Percentiles rank a stretch among this genome's conserved stretches.
Evolutionary conservation across 148 eudicot species (phyloP).

Genomic region (Tetragonia tetragonoides): DNA sequence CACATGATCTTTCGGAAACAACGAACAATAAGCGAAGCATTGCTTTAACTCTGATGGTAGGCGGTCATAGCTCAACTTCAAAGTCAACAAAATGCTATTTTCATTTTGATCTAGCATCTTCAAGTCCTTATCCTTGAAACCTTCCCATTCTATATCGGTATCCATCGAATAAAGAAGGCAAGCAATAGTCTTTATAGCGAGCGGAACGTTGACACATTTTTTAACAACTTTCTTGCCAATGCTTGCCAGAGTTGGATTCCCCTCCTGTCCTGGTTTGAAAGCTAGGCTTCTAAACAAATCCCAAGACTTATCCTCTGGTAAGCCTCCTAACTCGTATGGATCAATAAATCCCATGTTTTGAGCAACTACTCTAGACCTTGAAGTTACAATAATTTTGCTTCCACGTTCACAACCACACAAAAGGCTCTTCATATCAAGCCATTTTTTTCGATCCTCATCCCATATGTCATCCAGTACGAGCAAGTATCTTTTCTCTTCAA

Average conservation of each 20-base stretch:
- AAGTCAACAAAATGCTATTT: background rate
- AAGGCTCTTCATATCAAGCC: background rate
- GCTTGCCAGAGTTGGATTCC: background rate
- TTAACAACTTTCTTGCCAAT: background rate
- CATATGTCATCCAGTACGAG: slow-evolving; percentile 13
- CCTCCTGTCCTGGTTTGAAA: slow-evolving; percentile 1
- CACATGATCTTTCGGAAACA: no score
- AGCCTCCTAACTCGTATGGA: background rate
- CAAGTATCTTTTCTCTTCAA: slow-evolving; percentile 1
- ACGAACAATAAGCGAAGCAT: no score
- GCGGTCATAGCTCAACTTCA: background rate
- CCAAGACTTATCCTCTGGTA: slow-evolving; percentile 7
- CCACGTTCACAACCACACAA: background rate
- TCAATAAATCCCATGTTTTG: background rate
- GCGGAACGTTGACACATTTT: slow-evolving; percentile 1
- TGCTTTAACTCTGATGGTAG: background rate
- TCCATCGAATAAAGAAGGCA: slow-evolving; percentile 15
- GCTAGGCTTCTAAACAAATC: background rate
- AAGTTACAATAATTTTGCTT: slow-evolving; percentile 18
- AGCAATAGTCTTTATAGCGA: background rate
- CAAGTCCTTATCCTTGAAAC: background rate
- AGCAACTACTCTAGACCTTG: slow-evolving; percentile 4
- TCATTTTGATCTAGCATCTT: background rate
- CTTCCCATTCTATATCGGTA: slow-evolving; percentile 5
- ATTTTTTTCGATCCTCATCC: background rate